phyloP scores from a whole-genome alignment of 2,329 filamentous ascomycete genomes.

The Penicillium sp. region DNA sequence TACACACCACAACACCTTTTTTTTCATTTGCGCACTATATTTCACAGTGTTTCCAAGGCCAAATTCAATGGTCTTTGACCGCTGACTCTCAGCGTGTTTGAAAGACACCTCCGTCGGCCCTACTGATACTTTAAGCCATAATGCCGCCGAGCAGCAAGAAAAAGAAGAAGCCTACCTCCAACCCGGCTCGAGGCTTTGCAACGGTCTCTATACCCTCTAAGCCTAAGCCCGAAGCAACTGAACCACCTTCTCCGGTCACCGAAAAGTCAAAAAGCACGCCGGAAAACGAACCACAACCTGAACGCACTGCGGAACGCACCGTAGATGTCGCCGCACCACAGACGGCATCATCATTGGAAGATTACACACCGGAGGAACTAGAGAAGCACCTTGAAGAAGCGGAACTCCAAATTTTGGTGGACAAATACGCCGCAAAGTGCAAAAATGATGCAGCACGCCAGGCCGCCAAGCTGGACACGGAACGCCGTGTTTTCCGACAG shows the following conservation, averaged over 20 bases:
- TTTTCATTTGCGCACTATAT: not conserved
- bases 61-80: not conserved
- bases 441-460: constrained; percentile 77
- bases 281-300: constrained; percentile 31
- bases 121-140: constrained; percentile 7
- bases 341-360: constrained; percentile 43
- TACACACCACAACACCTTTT: constrained; percentile 13
- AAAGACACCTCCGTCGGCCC: constrained; percentile 12
- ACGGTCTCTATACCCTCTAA: constrained; percentile 91
- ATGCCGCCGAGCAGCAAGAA: constrained; percentile 78
- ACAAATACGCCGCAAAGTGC: constrained; percentile 76
- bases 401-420: constrained; percentile 83
- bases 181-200: constrained; percentile 88
- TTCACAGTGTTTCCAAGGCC: not conserved
- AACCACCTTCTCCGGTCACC: constrained; percentile 31
- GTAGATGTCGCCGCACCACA: constrained; percentile 16
- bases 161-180: constrained; percentile 86
- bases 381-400: constrained; percentile 85
- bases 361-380: constrained; percentile 80
- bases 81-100: constrained; percentile 8
- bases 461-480: constrained; percentile 75
- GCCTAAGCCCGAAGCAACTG: constrained; percentile 53
- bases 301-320: constrained; percentile 20
- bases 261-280: constrained; percentile 32
- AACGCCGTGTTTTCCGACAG: constrained; percentile 74